phyloP scores from a whole-genome alignment of 768 basidiomycete species.

The Russula emetica region DNA sequence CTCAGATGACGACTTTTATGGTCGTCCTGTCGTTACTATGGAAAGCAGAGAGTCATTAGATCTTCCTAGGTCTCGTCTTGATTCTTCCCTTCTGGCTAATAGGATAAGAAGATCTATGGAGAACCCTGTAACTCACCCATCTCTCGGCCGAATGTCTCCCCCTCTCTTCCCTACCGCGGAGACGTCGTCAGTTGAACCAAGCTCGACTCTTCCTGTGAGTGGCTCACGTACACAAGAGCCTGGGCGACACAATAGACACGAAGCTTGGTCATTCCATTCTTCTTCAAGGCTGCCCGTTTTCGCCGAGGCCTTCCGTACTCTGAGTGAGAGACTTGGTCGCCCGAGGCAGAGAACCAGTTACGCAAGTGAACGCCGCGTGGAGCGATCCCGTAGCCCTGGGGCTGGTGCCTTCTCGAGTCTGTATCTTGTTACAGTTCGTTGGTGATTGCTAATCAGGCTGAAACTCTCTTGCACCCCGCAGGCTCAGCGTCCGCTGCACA shows the following conservation, averaged over 20 bases:
- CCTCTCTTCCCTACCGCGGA: slow-evolving; percentile 2
- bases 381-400: slow-evolving; percentile 20
- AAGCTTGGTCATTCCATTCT: slow-evolving; percentile 10
- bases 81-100: slow-evolving; percentile 16
- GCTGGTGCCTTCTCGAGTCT: slow-evolving; percentile 13
- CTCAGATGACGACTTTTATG: slow-evolving; percentile 20
- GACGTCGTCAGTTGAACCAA: slow-evolving; percentile 4
- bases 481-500: slow-evolving; percentile 6
- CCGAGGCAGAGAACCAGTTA: slow-evolving; percentile 13
- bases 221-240: slow-evolving; percentile 15
- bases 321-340: slow-evolving; percentile 21
- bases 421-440: slow-evolving; percentile 3
- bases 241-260: slow-evolving; percentile 12
- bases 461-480: not conserved
- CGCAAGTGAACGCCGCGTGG: slow-evolving; percentile 5
- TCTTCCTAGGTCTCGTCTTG: slow-evolving; percentile 16
- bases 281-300: slow-evolving; percentile 15
- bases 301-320: slow-evolving; percentile 14
- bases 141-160: slow-evolving; percentile 10
- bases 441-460: not conserved
- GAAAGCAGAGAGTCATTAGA: slow-evolving; percentile 16
- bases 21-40: slow-evolving; percentile 5
- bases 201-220: not conserved
- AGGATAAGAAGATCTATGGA: slow-evolving; percentile 21
- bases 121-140: not conserved